Evolutionary conservation across 306 rosid genomes (phyloP), one percentile per base, ranked within the genome.

Genomic region (Trifolium fragiferum): DNA sequence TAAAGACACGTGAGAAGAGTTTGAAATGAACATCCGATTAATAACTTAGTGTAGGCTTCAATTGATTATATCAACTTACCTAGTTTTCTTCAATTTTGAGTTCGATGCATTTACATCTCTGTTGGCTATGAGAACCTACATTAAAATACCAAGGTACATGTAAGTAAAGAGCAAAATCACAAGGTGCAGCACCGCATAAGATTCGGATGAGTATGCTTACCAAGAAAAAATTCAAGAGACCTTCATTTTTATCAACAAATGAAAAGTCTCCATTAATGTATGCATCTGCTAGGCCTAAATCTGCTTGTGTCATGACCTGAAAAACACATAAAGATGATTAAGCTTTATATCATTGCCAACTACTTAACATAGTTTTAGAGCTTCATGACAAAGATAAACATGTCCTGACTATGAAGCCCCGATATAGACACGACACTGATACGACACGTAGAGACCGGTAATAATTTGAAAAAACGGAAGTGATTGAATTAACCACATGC

Each of bases 261-360:
- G 92, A 87, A 68, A 89, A 85, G 72, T 91, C 92, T 15, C 88
- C 96, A 16, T 89, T 82, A 46, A 91, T 88, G 76, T 87, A 93
- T 59, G 98, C 96, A 82, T 90, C 97, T 15, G 97, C 98, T 32
- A 93, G 87, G 89, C 97, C 98, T 85, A 93, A 85, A 82, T 93
- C 98, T 37, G 98, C 97, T 66, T 74, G 97, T 25, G 98, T 86
- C 89, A 86, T 89, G 55, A 90, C 84, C 98, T 93, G 92, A 68
- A 44, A 82, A 70, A 60, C 69, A 76, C 0, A 13, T 7, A 43
- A 4, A 53, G 41, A 35, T 44, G 7, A 23, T 55, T 41, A 37
- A 25, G 10, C 25, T 74, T 65, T 6, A 38, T 38, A 49, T 33
- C 53, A 23, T 74, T 8, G 11, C 27, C 19, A 68, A 58, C 51